Evolutionary conservation across 768 basidiomycete genomes (phyloP).

Genomic region (Scleroderma bovista): DNA sequence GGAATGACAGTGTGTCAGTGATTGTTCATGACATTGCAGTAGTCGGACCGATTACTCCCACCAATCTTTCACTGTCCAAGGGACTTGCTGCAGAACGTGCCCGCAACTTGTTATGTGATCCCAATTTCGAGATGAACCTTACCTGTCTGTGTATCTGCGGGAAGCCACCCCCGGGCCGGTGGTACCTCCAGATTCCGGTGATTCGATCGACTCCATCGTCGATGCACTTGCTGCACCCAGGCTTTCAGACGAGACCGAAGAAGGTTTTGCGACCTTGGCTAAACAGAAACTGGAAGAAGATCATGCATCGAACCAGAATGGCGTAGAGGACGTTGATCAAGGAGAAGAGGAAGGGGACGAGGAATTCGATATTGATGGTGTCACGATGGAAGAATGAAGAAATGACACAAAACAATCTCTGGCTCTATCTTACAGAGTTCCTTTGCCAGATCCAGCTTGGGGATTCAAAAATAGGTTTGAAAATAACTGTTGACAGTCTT

Average conservation of each 20-base stretch:
- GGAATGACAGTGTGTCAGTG: constrained; percentile 50
- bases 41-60: constrained; percentile 55
- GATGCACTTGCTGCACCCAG: constrained; percentile 17
- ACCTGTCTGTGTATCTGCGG: constrained; percentile 38
- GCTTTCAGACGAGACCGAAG: constrained; percentile 41
- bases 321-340: constrained; percentile 1
- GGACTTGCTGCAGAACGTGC: constrained; percentile 64
- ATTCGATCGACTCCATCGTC: constrained; percentile 4
- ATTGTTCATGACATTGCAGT: constrained; percentile 53
- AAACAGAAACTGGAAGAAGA: constrained; percentile 27
- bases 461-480: no score
- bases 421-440: not conserved
- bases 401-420: not conserved
- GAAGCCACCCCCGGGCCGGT: constrained; percentile 11
- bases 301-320: constrained; percentile 5
- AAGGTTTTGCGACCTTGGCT: constrained; percentile 44
- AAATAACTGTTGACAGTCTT: constrained; percentile 29
- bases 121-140: constrained; percentile 40
- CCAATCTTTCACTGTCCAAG: constrained; percentile 55
- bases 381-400: constrained; percentile 10
- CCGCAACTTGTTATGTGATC: constrained; percentile 44
- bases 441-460: constrained; percentile 2
- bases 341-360: constrained; percentile 11
- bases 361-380: constrained; percentile 11
- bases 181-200: constrained; percentile 9